Percentiles rank a stretch among this genome's conserved stretches.
phyloP scores from a whole-genome alignment of 371 early-diverging fungal genomes.

The Scutellospora calospora region DNA sequence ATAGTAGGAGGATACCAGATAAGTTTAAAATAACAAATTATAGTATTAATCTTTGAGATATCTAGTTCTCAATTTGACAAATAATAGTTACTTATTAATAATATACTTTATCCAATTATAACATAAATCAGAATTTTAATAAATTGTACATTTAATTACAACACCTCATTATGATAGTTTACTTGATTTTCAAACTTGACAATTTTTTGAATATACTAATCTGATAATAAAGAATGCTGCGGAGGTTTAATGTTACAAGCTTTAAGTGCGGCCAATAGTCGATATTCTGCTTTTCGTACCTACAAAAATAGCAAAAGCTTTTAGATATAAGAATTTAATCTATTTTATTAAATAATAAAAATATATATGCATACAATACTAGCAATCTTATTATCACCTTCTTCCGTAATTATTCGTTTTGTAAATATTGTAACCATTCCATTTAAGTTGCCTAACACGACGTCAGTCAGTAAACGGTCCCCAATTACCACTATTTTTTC shows the following conservation, averaged over 20 bases:
- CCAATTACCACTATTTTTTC: slow-evolving; percentile 81
- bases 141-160: too few species aligned
- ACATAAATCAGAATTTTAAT: too few species aligned
- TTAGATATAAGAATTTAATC: background rate
- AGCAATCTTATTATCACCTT: slow-evolving; percentile 87
- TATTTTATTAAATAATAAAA: background rate
- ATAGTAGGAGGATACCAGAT: too few species aligned
- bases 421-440: slow-evolving; percentile 82
- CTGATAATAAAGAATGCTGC: background rate
- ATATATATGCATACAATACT: slow-evolving; percentile 50
- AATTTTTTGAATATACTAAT: too few species aligned
- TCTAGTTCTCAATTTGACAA: too few species aligned
- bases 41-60: too few species aligned
- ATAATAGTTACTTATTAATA: too few species aligned
- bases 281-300: slow-evolving; percentile 11
- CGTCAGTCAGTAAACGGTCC: slow-evolving; percentile 90
- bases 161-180: too few species aligned
- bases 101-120: too few species aligned
- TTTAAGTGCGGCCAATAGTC: background rate
- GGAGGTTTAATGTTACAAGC: background rate
- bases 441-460: slow-evolving; percentile 82
- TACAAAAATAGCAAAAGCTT: background rate
- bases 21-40: too few species aligned
- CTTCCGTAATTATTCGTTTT: slow-evolving; percentile 70
- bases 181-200: too few species aligned